These are phyloP conservation scores for Alternaria sp. DNA, from an alignment of 2,329 filamentous ascomycete species.

Conservation along the genomic window DNA sequence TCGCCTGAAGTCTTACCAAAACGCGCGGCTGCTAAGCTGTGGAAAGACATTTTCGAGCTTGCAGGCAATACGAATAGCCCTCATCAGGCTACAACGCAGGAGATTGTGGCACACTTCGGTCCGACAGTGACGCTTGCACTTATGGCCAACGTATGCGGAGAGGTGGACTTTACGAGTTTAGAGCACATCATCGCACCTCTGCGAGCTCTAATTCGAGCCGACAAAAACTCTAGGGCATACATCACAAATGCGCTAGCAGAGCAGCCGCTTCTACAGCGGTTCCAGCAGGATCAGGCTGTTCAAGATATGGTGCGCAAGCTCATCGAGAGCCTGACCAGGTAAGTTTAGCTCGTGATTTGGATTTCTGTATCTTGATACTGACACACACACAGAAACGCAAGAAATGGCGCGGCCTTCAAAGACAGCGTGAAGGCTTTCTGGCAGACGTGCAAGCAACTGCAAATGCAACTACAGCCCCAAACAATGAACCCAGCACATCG, in stretches of 20 bases:
- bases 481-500: conserved; percentile 36
- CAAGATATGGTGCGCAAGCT: conserved; percentile 44
- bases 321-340: conserved; percentile 43
- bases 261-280: conserved; percentile 37
- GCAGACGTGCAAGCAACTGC: conserved; percentile 45
- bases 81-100: conserved; percentile 39
- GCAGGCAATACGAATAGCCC: conserved; percentile 34
- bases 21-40: conserved; percentile 74
- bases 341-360: neutral
- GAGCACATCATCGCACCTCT: conserved; percentile 42
- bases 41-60: conserved; percentile 56
- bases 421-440: conserved; percentile 46
- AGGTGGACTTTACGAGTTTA: conserved; percentile 43
- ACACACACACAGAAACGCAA: conserved; percentile 44
- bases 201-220: conserved; percentile 39
- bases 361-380: conserved; percentile 11
- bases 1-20: conserved; percentile 79
- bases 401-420: conserved; percentile 40
- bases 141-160: conserved; percentile 44
- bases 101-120: conserved; percentile 46
- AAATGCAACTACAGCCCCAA: conserved; percentile 44
- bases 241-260: conserved; percentile 39
- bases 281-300: conserved; percentile 35
- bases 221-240: conserved; percentile 41
- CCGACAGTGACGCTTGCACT: conserved; percentile 38